Evolutionary conservation across 2,329 filamentous ascomycete genomes (phyloP), one percentile per base, ranked within the genome.

Genomic region (Fragosphaeria purpurea): DNA sequence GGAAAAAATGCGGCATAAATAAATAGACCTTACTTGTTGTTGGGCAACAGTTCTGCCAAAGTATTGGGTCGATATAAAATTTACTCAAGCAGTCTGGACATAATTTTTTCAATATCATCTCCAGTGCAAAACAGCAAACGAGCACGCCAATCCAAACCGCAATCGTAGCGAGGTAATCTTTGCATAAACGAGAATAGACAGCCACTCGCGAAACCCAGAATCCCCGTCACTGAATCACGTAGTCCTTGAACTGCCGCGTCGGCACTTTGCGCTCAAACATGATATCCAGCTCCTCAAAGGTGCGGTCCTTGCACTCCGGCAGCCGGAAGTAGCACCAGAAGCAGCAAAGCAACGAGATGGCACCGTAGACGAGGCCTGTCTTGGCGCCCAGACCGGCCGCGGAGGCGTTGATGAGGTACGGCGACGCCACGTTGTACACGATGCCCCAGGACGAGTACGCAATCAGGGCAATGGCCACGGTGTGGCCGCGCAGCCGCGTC

Each of bases 271-370:
- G 51, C 39, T 51, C 48, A 55, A 70, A 69, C 55, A 76, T 72
- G 37, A 65, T 65, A 41, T 73, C 69, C 41, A 75, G 60, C 61
- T 76, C 72, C 60, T 76, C 71, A 46, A 74, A 66, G 10, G 68
- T 73, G 50, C 70, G 65, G 34, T 66, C 64, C 46, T 65, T 65
- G 3, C 69, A 73, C 57, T 74, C 71, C 0, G 71, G 70, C 34
- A 70, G 68, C 44, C 72, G 63, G 52, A 74, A 68, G 55, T 68
- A 76, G 11, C 73, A n/a, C 52, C 58, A 66, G 31, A 62, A 53
- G 30, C 60, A 53, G 41, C 52, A 60, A 13, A 62, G 32, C 4
- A 63, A 47, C 41, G 57, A 55, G 11, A 65, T 57, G 0, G 59
- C 63, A 6, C 62, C 65, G 54, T 68, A 69, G n/a, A 69, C 61